phyloP scores from a whole-genome alignment of 768 basidiomycete genomes.

The Pulveroboletus sp. region DNA sequence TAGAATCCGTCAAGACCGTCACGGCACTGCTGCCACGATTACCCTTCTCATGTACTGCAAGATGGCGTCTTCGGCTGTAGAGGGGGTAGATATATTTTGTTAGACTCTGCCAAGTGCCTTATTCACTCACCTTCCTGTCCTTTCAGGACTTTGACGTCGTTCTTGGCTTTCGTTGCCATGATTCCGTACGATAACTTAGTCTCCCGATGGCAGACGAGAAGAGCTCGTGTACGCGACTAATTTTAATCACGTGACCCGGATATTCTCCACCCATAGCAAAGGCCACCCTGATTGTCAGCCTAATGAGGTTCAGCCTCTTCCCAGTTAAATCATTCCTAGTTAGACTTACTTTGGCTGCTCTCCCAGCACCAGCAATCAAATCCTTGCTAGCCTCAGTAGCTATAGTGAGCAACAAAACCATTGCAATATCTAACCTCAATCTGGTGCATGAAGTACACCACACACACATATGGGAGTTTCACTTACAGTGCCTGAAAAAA shows the following conservation, averaged over 20 bases:
- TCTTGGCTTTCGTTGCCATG: conserved; percentile 49
- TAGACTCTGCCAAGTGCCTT: not conserved
- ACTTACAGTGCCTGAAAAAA: no score
- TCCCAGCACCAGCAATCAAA: no score
- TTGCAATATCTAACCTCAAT: no score
- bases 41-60: conserved; percentile 78
- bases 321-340: no score
- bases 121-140: conserved; percentile 59
- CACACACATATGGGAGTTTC: no score
- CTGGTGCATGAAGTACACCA: no score
- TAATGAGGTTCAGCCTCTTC: no score
- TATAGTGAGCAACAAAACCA: no score
- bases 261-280: no score
- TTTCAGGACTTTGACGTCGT: conserved; percentile 58
- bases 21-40: not conserved
- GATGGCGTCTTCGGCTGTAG: conserved; percentile 66
- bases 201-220: not conserved
- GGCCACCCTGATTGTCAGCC: no score
- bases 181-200: not conserved
- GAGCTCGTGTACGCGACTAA: not conserved
- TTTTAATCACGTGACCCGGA: not conserved
- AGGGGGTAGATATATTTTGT: not conserved
- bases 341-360: no score
- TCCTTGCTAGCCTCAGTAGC: no score
- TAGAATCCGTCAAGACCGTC: not conserved